Evolutionary conservation across 2,329 filamentous ascomycete species (phyloP), one percentile per base, ranked within the genome.

Genomic region (Cyclaneusma minus): DNA sequence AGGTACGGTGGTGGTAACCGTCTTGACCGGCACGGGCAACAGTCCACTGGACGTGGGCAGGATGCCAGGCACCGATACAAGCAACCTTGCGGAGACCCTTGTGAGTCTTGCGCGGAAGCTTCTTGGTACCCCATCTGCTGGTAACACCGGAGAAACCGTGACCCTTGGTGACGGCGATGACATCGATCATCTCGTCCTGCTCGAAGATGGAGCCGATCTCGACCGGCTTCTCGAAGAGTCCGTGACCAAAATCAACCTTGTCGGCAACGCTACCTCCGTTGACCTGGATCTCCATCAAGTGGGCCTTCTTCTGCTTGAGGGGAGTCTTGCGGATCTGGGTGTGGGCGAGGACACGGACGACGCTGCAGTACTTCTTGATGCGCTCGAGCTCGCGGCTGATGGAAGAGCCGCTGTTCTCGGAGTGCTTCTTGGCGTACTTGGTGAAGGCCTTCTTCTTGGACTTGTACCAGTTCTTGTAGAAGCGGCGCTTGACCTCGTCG

Each of bases 391-490:
- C 89, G 56, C 82, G 81, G 61, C 80, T 84, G 68, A 95, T 79
- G 53, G 82, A 84, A 48, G 81, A 66, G 52, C 83, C 85, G 63
- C 62, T 80, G 68, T 64, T 77, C 70, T 95, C 87, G 41, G 87
- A 84, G 78, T 95, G 83, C 77, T 92, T 87, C 83, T 95, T 98
- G 70, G 89, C 83, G 68, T 98, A 98, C 73, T 92, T 94, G 73
- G 89, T 98, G 72, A 98, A 98, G 39, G 89, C 89, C 87, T 98
- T 98, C 83, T 94, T 95, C 85, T 98, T 98, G 74, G 76, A 84
- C 80, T 93, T 93, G 81, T 98, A 98, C 89, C 89, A 98, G 80
- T 98, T 98, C 84, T 95, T 95, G 82, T 98, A 98, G 83, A 98
- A 98, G 58, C 89, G 82, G 54, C 89, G 82, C 79, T 93, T 93